Conservation (phyloP, 2,329 filamentous ascomycete genomes). For the Microsporum canis region DNA sequence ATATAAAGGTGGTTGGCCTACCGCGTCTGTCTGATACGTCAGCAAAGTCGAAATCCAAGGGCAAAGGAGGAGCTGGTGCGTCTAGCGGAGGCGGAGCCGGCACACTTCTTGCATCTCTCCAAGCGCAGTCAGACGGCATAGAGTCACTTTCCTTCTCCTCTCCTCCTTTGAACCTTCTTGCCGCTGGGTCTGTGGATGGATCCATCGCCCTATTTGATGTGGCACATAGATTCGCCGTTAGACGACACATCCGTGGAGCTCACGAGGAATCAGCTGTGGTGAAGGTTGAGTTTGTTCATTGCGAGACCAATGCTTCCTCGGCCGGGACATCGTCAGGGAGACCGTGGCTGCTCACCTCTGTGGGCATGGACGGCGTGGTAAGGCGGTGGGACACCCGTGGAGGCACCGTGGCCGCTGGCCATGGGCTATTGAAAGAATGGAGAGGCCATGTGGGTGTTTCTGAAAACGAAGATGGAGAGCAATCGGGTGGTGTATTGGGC, state of each 20-base stretch:
- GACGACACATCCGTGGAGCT: constrained; percentile 67
- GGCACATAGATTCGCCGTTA: constrained; percentile 72
- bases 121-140: constrained; percentile 66
- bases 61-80: constrained; percentile 32
- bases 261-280: constrained; percentile 87
- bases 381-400: constrained; percentile 73
- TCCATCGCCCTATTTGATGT: constrained; percentile 78
- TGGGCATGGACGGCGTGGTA: constrained; percentile 85
- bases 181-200: constrained; percentile 53
- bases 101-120: constrained; percentile 69
- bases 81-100: constrained; percentile 49
- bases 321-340: constrained; percentile 25
- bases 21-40: constrained; percentile 50
- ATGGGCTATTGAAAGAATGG: constrained; percentile 75
- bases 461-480: constrained; percentile 53
- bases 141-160: constrained; percentile 60
- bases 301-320: constrained; percentile 15
- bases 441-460: constrained; percentile 54
- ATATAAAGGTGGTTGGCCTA: constrained; percentile 73
- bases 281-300: constrained; percentile 71
- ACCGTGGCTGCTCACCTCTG: constrained; percentile 67
- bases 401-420: constrained; percentile 53
- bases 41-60: constrained; percentile 42
- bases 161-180: constrained; percentile 50
- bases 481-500: constrained; percentile 71